Evolutionary conservation across 2,329 filamentous ascomycete species (phyloP), one percentile per base, ranked within the genome.

Genomic region (Colletotrichum tanaceti): DNA sequence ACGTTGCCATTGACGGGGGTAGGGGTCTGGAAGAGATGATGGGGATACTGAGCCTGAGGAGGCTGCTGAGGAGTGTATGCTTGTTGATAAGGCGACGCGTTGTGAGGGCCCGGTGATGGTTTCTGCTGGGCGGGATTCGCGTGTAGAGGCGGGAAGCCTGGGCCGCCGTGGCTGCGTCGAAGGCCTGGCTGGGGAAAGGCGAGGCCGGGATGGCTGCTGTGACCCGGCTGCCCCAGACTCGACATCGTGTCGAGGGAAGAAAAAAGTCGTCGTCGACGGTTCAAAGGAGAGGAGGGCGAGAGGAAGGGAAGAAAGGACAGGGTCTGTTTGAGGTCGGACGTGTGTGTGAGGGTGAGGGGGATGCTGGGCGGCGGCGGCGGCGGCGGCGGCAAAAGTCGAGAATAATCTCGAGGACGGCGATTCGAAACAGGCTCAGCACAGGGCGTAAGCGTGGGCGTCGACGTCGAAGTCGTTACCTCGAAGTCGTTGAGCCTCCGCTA

Each of bases 41-140:
- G 85, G 22, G 84, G 77, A 71, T 87, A 88, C 22, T 80, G 73
- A 67, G 78, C 79, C 69, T 82, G 80, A 18, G 82, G 78, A 35
- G 82, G 79, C 73, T 86, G 85, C 74, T 87, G 85, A 58, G 86
- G 79, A 63, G 83, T 77, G 75, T 88, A 88, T 68, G 82, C 79
- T 71, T 85, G 83, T 75, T 87, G 85, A 74, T 88, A 89, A 2
- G 86, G 83, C 68, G 86, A 83, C 68, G 85, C 83, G 73, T 85
- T 81, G 71, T 86, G 85, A 71, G 85, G 82, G 24, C 84, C 83
- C 46, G 86, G 84, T 35, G 86, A 86, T 70, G 85, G 84, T 75
- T 88, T 87, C 75, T 84, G 52, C 52, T 54, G 87, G 72, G 82
- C 80, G 73, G 84, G 83, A 72, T 81, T 83, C 68, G 83, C 79